These are phyloP conservation scores for Alternaria consortialis DNA, from an alignment of 2,329 filamentous ascomycete species.

Conservation along the genomic window DNA sequence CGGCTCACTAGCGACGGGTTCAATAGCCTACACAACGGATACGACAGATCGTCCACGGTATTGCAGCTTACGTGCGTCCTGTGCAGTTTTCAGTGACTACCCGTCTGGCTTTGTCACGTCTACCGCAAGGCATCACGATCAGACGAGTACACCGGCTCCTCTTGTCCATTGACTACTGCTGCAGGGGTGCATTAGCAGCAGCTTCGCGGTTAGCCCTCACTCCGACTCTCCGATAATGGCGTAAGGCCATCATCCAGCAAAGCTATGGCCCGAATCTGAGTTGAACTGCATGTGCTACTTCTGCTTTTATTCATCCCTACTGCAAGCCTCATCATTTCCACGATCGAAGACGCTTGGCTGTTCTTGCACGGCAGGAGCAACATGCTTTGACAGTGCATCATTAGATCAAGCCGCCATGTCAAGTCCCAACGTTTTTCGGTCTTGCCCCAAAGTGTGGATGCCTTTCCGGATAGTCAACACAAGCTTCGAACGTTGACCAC, in stretches of 20 bases:
- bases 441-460: background rate
- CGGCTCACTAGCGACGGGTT: conserved; percentile 8
- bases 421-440: conserved; percentile 4
- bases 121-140: conserved; percentile 1
- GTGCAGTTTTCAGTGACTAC: background rate
- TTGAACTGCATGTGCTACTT: conserved; percentile 8
- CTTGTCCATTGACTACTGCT: conserved; percentile 14
- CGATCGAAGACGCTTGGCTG: conserved; percentile 15
- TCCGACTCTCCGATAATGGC: conserved; percentile 14
- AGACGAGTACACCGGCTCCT: conserved; percentile 21
- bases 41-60: conserved; percentile 5
- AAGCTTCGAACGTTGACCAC: background rate
- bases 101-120: conserved; percentile 10
- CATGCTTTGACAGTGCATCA: background rate
- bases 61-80: conserved; percentile 12
- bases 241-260: conserved; percentile 5
- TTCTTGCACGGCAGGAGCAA: conserved; percentile 11
- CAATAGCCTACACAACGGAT: conserved; percentile 8
- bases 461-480: conserved; percentile 8
- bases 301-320: conserved; percentile 17
- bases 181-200: conserved; percentile 5
- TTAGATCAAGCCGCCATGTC: background rate
- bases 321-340: conserved; percentile 29
- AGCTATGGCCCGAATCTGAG: conserved; percentile 9
- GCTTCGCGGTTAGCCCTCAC: conserved; percentile 3